These are phyloP conservation scores for Fusarium bulbicola DNA, from an alignment of 2,329 filamentous ascomycete species.

Conservation along the genomic window DNA sequence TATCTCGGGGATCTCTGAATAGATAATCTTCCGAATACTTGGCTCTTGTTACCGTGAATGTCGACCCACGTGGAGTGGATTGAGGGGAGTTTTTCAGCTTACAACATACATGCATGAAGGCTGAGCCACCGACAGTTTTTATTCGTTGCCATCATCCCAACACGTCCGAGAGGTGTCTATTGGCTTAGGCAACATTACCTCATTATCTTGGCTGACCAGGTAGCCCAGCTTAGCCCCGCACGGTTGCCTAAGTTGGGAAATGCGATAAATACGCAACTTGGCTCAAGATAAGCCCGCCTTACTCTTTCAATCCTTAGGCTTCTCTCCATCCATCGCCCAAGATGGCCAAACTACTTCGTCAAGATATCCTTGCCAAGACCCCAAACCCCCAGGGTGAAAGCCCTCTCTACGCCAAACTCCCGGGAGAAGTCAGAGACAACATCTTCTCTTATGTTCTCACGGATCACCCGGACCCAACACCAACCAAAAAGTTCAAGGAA, in stretches of 20 bases:
- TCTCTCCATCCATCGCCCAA: neutral
- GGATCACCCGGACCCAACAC: conserved; percentile 48
- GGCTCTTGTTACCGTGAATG: neutral
- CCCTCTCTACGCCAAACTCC: conserved; percentile 51
- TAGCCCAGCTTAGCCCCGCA: conserved; percentile 13
- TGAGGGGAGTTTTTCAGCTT: neutral
- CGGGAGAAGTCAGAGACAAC: conserved; percentile 58
- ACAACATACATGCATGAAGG: neutral
- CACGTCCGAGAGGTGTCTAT: neutral
- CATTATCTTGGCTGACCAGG: neutral
- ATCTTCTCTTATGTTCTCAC: conserved; percentile 56
- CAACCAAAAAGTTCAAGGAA: conserved; percentile 37
- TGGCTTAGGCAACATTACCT: neutral
- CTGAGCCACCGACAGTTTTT: neutral
- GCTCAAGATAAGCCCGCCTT: neutral
- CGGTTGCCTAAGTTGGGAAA: conserved; percentile 6
- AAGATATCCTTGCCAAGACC: neutral
- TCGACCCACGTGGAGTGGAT: neutral
- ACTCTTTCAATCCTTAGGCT: neutral
- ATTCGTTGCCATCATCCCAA: neutral
- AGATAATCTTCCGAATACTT: neutral
- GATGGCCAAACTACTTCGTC: neutral
- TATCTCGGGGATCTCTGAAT: neutral
- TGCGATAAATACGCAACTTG: neutral
- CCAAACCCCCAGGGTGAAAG: conserved; percentile 19